Evolutionary conservation across 208 protist species (phyloP), one percentile per base, ranked within the genome.

Genomic region (Borovskyia barvae): DNA sequence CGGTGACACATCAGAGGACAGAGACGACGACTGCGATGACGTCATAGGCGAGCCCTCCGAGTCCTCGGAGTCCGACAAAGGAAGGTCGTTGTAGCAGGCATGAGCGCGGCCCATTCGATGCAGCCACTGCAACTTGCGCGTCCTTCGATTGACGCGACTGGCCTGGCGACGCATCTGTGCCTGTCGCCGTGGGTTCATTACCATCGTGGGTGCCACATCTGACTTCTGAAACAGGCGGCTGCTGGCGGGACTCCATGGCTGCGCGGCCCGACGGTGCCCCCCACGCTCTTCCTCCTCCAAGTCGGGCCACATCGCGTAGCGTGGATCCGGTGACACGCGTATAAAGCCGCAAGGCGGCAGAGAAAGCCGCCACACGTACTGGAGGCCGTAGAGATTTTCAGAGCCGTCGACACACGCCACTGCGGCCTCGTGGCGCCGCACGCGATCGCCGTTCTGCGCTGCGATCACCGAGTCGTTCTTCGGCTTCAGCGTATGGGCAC

Each of bases 271-370:
- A 7, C 11, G 11, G 22, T 6, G 7, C 47, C 7, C 48, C 24
- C 33, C 39, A 6, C 29, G 17, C 14, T 33, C 40, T 1, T 40
- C 46, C 39, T 43, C 58, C n/a, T 52, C 41, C 45, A 36, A 45
- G 41, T 82, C 61, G 2, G 82, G 82, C 85, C 84, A 94, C 88
- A 94, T 94, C 8, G 82, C 88, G 19, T 58, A 39, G 0, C 72
- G 64, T 2, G 87, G 75, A 36, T 82, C 72, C 2, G 87, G 87
- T 24, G 48, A 50, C 12, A 86, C 33, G 9, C 87, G 81, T 36
- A 94, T 82, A 49, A 88, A 92, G 1, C 87, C 87, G 11, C 59
- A 51, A 1, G 87, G 87, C 11, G 87, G 87, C 14, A 94, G 68
- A n/a, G 69, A 62, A 9, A 63, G 39, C 19, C 75, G 59, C 84